Conservation (phyloP, 495 filamentous ascomycete genomes). For the Jackrogersella minutella region DNA sequence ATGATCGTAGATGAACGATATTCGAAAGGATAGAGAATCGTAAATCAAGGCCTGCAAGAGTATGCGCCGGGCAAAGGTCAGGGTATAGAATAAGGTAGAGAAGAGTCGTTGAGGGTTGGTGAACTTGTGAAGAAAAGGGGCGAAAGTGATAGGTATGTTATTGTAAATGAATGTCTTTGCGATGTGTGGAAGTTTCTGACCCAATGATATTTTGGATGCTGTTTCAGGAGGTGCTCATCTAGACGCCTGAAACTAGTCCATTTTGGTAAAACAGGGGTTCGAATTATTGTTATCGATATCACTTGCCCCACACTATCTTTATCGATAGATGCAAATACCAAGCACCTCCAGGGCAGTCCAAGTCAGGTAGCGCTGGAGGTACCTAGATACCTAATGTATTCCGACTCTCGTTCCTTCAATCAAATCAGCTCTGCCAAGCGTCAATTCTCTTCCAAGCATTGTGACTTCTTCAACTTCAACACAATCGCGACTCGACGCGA, state of each 20-base stretch:
- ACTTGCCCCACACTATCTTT: neutral
- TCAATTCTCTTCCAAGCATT: neutral
- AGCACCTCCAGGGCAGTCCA: no score
- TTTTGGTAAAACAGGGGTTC: neutral
- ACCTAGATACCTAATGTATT: no score
- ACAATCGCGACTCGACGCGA: slow-evolving; percentile 10
- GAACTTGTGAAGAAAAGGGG: slow-evolving; percentile 31
- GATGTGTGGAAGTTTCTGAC: slow-evolving; percentile 32
- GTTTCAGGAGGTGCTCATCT: slow-evolving; percentile 40
- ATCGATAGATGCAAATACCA: neutral
- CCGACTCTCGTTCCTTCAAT: slow-evolving; percentile 5
- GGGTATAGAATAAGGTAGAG: no score
- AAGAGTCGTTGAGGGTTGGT: slow-evolving; percentile 5
- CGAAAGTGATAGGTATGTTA: slow-evolving; percentile 21
- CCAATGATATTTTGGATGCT: slow-evolving; percentile 37
- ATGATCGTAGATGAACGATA: neutral
- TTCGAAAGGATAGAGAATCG: neutral
- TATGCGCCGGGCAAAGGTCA: slow-evolving; percentile 3
- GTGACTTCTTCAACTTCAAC: neutral
- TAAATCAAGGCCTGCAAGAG: neutral
- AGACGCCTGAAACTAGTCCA: slow-evolving; percentile 31
- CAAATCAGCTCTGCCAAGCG: neutral
- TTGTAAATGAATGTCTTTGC: slow-evolving; percentile 9
- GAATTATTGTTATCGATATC: slow-evolving; percentile 3
- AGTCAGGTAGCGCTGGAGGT: no score